Conservation (phyloP, 2,329 filamentous ascomycete genomes). For the Periglandula ipomoeae region DNA sequence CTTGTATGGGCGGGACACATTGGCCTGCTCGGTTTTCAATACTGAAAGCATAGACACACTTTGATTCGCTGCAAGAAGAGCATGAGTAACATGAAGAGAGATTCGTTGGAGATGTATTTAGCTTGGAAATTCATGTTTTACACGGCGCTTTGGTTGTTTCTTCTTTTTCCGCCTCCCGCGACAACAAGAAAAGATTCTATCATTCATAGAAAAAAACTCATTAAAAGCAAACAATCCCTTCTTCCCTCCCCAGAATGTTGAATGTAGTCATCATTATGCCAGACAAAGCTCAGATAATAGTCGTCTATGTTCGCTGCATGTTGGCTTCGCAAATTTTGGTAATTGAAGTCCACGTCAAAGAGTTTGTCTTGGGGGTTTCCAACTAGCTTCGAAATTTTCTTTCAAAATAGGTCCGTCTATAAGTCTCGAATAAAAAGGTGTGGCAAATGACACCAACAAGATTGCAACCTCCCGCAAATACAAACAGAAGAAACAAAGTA, state of each 20-base stretch:
- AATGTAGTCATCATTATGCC: not conserved
- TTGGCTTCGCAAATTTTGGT: not conserved
- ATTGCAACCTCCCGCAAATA: not conserved
- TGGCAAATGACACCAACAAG: not conserved
- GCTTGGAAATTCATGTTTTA: not conserved
- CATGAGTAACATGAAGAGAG: not conserved
- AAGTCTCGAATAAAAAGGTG: not conserved
- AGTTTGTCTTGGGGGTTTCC: not conserved
- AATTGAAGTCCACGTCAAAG: not conserved
- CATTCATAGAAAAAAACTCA: not conserved
- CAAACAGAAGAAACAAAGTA: not conserved
- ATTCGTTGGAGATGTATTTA: not conserved
- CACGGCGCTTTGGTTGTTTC: not conserved
- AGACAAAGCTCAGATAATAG: not conserved
- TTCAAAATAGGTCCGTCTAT: conserved; percentile 4
- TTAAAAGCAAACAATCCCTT: not conserved
- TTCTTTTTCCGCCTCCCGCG: not conserved
- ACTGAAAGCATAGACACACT: not conserved
- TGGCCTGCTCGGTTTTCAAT: not conserved
- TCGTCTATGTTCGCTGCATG: conserved; percentile 1
- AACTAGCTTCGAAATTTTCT: not conserved
- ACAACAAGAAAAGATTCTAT: not conserved
- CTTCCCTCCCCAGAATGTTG: not conserved
- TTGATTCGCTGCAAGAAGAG: not conserved
- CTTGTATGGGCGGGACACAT: not conserved